Percentiles rank a stretch among this genome's conserved stretches.
phyloP scores from a whole-genome alignment of 139 green algal species.

The Parachlorella kessleri region DNA sequence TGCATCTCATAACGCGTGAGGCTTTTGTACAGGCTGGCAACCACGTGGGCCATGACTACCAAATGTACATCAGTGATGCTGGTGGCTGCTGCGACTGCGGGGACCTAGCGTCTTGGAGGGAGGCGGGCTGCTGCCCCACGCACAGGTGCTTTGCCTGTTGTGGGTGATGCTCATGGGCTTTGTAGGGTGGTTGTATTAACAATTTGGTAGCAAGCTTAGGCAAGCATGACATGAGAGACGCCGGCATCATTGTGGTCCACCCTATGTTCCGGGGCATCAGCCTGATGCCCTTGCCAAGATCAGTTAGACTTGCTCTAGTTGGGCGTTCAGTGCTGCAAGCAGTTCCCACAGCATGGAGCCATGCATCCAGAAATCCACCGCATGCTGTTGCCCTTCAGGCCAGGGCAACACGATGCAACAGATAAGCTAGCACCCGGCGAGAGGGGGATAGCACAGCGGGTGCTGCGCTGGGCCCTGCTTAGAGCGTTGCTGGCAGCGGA shows the following conservation, averaged over 20 bases:
- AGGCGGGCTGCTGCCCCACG: constrained; percentile 41
- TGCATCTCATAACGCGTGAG: too few species aligned
- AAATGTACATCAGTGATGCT: constrained; percentile 54
- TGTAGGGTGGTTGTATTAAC: too few species aligned
- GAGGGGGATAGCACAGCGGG: neutral
- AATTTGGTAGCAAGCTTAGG: too few species aligned
- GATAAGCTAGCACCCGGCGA: neutral
- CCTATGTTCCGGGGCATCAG: too few species aligned
- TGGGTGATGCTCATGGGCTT: too few species aligned
- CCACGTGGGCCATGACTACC: constrained; percentile 69
- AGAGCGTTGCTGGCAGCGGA: neutral
- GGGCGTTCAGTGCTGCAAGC: too few species aligned
- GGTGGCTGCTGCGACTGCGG: constrained; percentile 82
- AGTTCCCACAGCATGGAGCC: too few species aligned
- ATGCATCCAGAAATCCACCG: neutral
- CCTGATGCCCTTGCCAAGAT: too few species aligned
- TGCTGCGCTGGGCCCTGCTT: neutral
- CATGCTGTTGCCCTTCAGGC: neutral
- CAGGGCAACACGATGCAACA: neutral
- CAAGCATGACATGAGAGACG: too few species aligned
- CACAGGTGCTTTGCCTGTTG: too few species aligned
- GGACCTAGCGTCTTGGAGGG: constrained; percentile 58
- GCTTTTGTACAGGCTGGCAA: constrained; percentile 43
- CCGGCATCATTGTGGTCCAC: too few species aligned
- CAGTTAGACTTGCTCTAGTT: too few species aligned